Evolutionary conservation across 148 eudicot genomes (phyloP), one percentile per base, ranked within the genome.

Genomic region (Spergularia bocconei): DNA sequence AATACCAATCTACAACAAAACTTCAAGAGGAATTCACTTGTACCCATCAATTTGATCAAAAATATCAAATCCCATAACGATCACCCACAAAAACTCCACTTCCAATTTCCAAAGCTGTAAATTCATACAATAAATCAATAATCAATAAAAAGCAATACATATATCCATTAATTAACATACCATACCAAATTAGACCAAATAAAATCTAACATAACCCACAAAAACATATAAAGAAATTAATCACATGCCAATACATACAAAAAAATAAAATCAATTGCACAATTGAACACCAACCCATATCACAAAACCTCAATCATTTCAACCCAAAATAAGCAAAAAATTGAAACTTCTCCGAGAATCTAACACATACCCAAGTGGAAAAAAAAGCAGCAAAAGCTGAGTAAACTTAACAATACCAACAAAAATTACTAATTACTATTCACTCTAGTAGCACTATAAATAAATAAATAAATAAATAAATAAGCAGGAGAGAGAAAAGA

Each of bases 21-120:
- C 20, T 63, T 44, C 62, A 11, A 13, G 51, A 4, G 10, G 15
- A 13, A 14, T 62, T 29, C 17, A 17, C 48, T 71, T 56, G 9
- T 14, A 63, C 41, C 73, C 69, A 70, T 69, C 38, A 65, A 7
- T 71, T 33, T 67, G 72, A 72, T 77, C 70, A 80, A 66, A 70
- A 74, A 15, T 5, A 69, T 47, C 8, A 47, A 69, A 6, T 44
- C 11, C 67, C 67, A 63, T 11, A 5, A 65, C 15, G 60, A 72
- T 72, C 72, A 66, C n/a, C 54, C 70, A 69, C 73, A 59, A 48
- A 68, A 69, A 77, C 48, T 56, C 70, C 65, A 62, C 63, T 44
- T 76, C 41, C 67, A 36, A 62, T 63, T 44, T 76, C 41, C 67
- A 36, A 33, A 82, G 75, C 85, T 82, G 85, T 83, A 79, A 76